Percentiles rank a stretch among this genome's conserved stretches.
Conservation (phyloP, 805 yeast species). For the Grigorovia humatica region DNA sequence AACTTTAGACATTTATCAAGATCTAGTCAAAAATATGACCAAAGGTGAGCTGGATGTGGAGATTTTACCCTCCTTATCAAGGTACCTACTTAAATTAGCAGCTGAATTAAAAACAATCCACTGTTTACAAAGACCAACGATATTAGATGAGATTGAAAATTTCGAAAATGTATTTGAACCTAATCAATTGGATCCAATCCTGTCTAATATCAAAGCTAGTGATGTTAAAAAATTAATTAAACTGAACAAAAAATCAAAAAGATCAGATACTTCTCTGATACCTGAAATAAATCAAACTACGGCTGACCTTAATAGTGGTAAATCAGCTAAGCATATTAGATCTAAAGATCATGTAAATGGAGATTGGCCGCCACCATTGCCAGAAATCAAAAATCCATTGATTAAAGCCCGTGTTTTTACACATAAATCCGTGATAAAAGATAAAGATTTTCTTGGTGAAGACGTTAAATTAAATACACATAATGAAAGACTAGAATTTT, state of each 20-base stretch:
- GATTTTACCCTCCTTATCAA: conserved; percentile 39
- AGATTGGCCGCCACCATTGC: conserved; percentile 57
- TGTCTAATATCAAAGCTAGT: conserved; percentile 10
- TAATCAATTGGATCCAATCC: conserved; percentile 10
- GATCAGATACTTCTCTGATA: conserved; percentile 5
- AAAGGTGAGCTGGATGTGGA: conserved; percentile 26
- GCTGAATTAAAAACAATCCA: conserved; percentile 48
- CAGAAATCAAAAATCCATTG: conserved; percentile 48
- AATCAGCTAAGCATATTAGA: not conserved
- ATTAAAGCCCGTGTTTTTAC: conserved; percentile 65
- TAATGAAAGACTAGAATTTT: conserved; percentile 80
- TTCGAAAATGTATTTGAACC: conserved; percentile 26
- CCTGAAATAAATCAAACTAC: not conserved
- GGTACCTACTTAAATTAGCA: conserved; percentile 50
- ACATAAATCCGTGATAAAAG: conserved; percentile 64
- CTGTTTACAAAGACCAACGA: conserved; percentile 35
- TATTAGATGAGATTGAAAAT: conserved; percentile 46
- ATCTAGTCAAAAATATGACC: conserved; percentile 26
- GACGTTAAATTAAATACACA: conserved; percentile 51
- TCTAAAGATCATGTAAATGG: conserved; percentile 9
- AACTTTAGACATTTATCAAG: conserved; percentile 33
- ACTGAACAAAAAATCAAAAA: conserved; percentile 5
- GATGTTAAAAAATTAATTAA: conserved; percentile 9
- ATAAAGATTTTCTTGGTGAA: conserved; percentile 44
- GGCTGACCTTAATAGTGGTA: not conserved